Conservation (phyloP, 2,329 filamentous ascomycete species). For the Escovopsis sp. region DNA sequence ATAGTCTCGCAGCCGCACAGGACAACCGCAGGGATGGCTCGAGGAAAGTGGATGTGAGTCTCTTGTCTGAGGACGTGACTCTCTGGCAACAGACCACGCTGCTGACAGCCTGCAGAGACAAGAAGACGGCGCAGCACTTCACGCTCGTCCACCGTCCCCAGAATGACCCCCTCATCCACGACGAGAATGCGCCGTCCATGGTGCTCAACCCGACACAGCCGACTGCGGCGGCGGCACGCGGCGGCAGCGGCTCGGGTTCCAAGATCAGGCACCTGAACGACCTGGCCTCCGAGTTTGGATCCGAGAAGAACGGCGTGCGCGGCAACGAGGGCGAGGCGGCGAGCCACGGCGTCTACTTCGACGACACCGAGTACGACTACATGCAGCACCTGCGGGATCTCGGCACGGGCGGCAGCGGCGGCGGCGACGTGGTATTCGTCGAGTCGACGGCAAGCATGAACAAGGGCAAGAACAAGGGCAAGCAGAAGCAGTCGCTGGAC, state of each 20-base stretch:
- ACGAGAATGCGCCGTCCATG: slow-evolving; percentile 75
- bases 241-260: slow-evolving; percentile 8
- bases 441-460: slow-evolving; percentile 50
- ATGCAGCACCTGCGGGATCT: slow-evolving; percentile 97
- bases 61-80: no score
- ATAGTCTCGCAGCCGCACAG: no score
- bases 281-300: slow-evolving; percentile 59
- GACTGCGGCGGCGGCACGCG: no score
- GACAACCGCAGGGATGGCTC: slow-evolving; percentile 53
- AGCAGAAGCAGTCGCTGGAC: slow-evolving; percentile 64
- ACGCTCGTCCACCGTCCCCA: slow-evolving; percentile 90
- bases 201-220: slow-evolving; percentile 59
- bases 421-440: slow-evolving; percentile 66
- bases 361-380: slow-evolving; percentile 94
- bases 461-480: slow-evolving; percentile 52
- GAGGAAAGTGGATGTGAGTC: slow-evolving; percentile 53
- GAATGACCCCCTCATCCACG: slow-evolving; percentile 93
- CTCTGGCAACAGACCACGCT: not conserved
- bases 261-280: slow-evolving; percentile 57
- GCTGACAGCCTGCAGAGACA: slow-evolving; percentile 38
- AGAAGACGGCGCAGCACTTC: slow-evolving; percentile 86
- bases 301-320: slow-evolving; percentile 49
- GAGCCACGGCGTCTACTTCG: slow-evolving; percentile 82
- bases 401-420: slow-evolving; percentile 45
- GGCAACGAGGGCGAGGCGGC: slow-evolving; percentile 93